These are phyloP conservation scores for Datura wrightii DNA, from an alignment of 257 asterid genomes.

Conservation along the genomic window DNA sequence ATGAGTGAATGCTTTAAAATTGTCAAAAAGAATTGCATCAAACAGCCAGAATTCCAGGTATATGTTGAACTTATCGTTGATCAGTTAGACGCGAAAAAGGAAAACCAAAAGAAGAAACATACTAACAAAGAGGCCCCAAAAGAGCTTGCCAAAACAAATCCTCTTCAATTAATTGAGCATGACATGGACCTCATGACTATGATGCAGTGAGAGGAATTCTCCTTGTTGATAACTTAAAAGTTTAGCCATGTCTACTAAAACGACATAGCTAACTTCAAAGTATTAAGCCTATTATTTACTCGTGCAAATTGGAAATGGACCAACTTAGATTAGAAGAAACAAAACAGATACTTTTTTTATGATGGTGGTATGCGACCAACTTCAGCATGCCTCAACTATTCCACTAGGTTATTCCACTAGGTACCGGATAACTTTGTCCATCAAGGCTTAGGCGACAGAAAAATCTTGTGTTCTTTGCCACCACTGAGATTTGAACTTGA, in stretches of 20 bases:
- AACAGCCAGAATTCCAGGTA: neutral
- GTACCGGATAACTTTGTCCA: too few species aligned
- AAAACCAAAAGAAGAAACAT: neutral
- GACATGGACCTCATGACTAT: neutral
- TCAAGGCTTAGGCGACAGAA: too few species aligned
- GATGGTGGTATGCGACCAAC: too few species aligned
- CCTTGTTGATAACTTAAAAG: neutral
- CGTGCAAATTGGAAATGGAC: neutral
- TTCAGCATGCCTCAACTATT: too few species aligned
- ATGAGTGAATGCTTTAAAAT: neutral
- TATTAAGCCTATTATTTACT: neutral
- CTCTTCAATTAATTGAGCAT: neutral
- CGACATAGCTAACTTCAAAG: neutral
- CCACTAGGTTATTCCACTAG: too few species aligned
- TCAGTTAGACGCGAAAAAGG: neutral
- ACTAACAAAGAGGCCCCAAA: constrained; percentile 17
- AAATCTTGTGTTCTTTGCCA: too few species aligned
- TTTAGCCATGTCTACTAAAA: neutral
- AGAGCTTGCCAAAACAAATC: neutral
- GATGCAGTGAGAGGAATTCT: neutral
- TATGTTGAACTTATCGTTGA: neutral
- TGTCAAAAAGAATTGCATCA: neutral
- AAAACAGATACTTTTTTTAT: too few species aligned
- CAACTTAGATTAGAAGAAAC: neutral
- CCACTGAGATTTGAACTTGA: too few species aligned